Evolutionary conservation across 148 eudicot genomes (phyloP), one percentile per base, ranked within the genome.

Genomic region (Beta vulgaris): DNA sequence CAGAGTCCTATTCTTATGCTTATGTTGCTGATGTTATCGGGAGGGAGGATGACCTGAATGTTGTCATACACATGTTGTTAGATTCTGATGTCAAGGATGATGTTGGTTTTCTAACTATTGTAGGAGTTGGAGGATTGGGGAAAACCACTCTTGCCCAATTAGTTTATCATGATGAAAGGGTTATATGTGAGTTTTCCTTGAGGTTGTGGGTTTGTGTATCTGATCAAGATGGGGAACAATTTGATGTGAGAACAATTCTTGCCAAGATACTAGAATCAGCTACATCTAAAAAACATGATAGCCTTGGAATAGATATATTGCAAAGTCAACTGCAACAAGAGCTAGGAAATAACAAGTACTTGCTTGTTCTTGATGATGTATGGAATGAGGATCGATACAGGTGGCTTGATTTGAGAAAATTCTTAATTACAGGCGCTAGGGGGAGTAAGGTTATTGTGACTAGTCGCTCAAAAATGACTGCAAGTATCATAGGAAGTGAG

Each of bases 391-490:
- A 62, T 63, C 69, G 16, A 1, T 23, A 6, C 1, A 51, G 63
- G 12, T 82, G 83, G 84, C 31, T 65, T 19, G 54, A 77, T 13
- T n/a, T 85, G 49, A 66, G 36, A 26, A 54, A 59, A 2, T 18
- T 82, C 34, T 72, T 85, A 29, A 37, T 42, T 10, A 53, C 18
- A 64, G 80, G 82, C 10, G 48, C 36, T 1, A 59, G 28, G 8
- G 87, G 82, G 23, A 83, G 85, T 61, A 77, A 71, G 59, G 69
- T 86, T 61, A 3, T 86, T 23, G 77, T 79, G 19, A 83, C 91
- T 28, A 79, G 87, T 1, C 86, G 89, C 3, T 81, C 81, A 4
- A 71, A 37, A 18, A 23, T 37, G 36, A 80, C 74, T 2, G 85
- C 85, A 31, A 71, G 28, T 1, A 78, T 71, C 3, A 74, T 80